Evolutionary conservation across 148 eudicot genomes (phyloP), one percentile per base, ranked within the genome.

Genomic region (Arctostaphylos glauca): DNA sequence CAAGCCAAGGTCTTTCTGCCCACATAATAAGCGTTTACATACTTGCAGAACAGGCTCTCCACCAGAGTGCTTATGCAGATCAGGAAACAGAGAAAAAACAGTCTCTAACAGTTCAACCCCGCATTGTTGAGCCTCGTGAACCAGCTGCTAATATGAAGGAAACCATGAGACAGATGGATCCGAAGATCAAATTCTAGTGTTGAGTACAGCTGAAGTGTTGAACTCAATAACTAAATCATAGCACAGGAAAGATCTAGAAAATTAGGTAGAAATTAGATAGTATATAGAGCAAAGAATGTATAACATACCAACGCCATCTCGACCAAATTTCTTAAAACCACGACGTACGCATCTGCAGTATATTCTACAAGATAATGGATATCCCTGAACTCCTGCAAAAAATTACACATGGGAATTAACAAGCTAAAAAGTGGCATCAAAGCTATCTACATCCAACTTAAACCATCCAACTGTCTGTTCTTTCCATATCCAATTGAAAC

Each of bases 1-100:
- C 86, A 97, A 85, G 78, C 91, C 92, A 86, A 97, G 96, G 86
- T 97, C 97, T 86, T 87, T 90, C 84, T 93, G 94, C 67, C 81
- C 88, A 81, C 58, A 70, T 84, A 97, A 78, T 75, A 94, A 84
- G 74, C 91, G 85, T 88, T 89, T 89, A 53, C 90, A 85, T 68
- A 91, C 82, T 70, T 89, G 86, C 82, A 94, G 83, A 19, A 92
- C 70, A 77, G 87, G 81, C 87, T 90, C 83, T 56, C 89, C 92
- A 48, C 88, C 88, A 75, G 81, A 83, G 78, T 71, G 81, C 74
- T 85, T 88, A 80, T 82, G 82, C 78, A 85, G 85, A 85, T 85
- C 87, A 54, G 87, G 77, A 81, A 86, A 87, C 5, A 83, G 59
- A 41, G 90, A 89, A 79, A 93, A 89, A 78, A 92, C 87, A 79